Evolutionary conservation across 208 protist species (phyloP), one percentile per base, ranked within the genome.

Genomic region (Acanthamoeba triangularis): DNA sequence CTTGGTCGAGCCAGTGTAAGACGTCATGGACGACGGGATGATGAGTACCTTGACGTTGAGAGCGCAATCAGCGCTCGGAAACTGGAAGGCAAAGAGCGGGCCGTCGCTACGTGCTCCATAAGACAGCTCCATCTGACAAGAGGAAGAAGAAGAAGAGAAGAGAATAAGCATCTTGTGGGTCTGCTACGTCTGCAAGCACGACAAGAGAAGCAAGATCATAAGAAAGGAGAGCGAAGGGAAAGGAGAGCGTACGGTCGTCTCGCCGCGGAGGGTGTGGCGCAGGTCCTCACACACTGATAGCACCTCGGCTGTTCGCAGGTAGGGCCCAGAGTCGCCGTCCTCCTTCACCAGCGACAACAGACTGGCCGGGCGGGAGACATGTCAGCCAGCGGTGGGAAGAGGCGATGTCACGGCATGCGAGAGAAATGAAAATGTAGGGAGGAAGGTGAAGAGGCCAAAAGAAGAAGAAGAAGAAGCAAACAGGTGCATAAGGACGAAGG

Each of bases 311-410:
- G 59, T 47, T 23, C 49, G 54, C 13, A 91, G 52, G 5, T 41
- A 84, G 37, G 74, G 74, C 8, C 74, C 74, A 25, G 18, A 52
- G 20, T 69, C 84, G 59, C 59, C 84, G 33, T 61, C 84, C 59
- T 91, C 84, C 23, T 69, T 91, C 35, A 91, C 37, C 30, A 91
- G 52, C 25, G 59, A 30, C 18, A 91, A 37, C 84, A 91, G 59
- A 25, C 84, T 91, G 54, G 16, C 25, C 0, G 6, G 18, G 74
- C 8, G 33, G 13, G 0, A 69, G 84, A 65, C 23, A 65, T n/a
- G n/a, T 28, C 16, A 23, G 16, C 23, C 56, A 37, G 11, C 56
- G 20, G 28, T 90, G 76, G 14, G 35, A 72, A 72, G n/a, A n/a
- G 30, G 25, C 10, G 11, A n/a, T 72, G 41, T 47, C 41, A 7